Evolutionary conservation across 139 green algal species (phyloP), one percentile per base, ranked within the genome.

Genomic region (Tetradesmus obliquus): DNA sequence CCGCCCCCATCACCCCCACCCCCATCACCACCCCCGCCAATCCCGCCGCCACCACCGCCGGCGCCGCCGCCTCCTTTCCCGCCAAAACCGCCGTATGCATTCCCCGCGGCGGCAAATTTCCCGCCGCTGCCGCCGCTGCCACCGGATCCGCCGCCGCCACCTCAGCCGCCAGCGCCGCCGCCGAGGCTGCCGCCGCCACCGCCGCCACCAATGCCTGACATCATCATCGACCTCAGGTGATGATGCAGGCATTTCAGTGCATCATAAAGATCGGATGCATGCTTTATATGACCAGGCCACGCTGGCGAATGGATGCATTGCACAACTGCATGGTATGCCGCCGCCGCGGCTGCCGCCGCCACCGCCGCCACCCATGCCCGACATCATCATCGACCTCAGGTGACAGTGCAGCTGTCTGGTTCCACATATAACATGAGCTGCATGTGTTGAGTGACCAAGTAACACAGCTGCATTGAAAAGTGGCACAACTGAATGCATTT

Each of bases 51-150:
- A 79, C 84, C 84, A 57, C 84, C 72, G 5, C 72, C 72, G 1
- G 2, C 80, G 15, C 80, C 80, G 10, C 80, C 80, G 5, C 80
- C 80, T 9, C 80, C 45, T 24, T 85, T 6, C 13, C 80, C 80
- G 80, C 74, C 74, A 82, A 82, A 82, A 45, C 32, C 80, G 5
- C 80, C 80, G 22, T n/a, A n/a, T n/a, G n/a, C n/a, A n/a, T n/a
- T n/a, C n/a, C n/a, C n/a, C n/a, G n/a, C 45, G 7, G 24, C 80
- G 8, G 45, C 80, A 57, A 32, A 71, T 19, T 54, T 13, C 76
- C 45, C 80, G 9, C 45, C 80, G 20, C 3, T 82, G 74, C 74
- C 74, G 24, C 74, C 80, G 20, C 80, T 58, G 80, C 80, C 80
- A n/a, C n/a, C n/a, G n/a, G n/a, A n/a, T n/a, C n/a, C n/a, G n/a